These are phyloP conservation scores for Penicillium sp. DNA, from an alignment of 2,329 filamentous ascomycete genomes.

Conservation along the genomic window DNA sequence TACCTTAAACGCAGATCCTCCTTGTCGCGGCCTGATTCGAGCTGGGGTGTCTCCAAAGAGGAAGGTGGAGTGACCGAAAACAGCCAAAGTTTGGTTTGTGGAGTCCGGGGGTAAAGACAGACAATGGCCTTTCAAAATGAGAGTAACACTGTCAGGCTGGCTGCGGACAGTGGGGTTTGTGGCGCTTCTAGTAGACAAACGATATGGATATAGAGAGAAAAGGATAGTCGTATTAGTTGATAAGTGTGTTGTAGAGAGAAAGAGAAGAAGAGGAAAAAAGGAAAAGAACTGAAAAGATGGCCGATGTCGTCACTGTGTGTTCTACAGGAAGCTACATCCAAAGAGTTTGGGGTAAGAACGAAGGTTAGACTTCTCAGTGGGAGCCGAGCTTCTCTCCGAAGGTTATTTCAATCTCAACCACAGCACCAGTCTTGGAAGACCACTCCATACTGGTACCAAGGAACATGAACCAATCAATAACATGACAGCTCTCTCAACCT, in stretches of 20 bases:
- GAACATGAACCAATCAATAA: too few species aligned
- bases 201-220: neutral
- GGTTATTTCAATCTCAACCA: neutral
- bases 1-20: constrained; percentile 12
- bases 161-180: constrained; percentile 2
- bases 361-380: neutral
- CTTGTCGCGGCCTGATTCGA: neutral
- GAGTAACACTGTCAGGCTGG: constrained; percentile 5
- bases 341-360: neutral
- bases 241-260: neutral
- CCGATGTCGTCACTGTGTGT: constrained; percentile 2
- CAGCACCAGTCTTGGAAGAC: neutral
- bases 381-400: neutral
- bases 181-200: neutral
- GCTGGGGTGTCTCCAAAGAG: constrained; percentile 7
- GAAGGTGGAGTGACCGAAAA: constrained; percentile 17
- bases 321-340: constrained; percentile 1
- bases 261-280: neutral
- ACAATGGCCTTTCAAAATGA: constrained; percentile 16
- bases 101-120: constrained; percentile 16
- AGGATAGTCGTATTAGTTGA: neutral
- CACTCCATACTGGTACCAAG: too few species aligned
- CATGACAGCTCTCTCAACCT: neutral
- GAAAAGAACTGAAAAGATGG: too few species aligned
- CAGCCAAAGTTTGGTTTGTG: constrained; percentile 12